phyloP scores from a whole-genome alignment of 805 yeast species.

The Wickerhamiella cacticola region DNA sequence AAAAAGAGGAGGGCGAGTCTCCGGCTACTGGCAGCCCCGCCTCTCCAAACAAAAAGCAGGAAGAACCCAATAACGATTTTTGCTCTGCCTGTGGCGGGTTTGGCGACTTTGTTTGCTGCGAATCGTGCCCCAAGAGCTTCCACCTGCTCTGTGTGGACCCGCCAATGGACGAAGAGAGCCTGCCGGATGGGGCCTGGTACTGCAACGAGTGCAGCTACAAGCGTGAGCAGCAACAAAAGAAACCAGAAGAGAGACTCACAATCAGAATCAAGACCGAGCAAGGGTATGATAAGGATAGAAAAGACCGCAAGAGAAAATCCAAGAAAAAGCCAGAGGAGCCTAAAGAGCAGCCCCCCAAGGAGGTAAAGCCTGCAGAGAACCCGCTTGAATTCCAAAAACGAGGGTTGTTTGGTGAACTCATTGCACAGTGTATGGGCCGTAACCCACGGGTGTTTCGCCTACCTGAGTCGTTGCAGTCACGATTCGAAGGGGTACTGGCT shows the following conservation, averaged over 20 bases:
- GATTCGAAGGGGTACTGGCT: conserved; percentile 58
- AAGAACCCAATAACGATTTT: conserved; percentile 58
- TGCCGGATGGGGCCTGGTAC: conserved; percentile 86
- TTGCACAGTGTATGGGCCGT: conserved; percentile 44
- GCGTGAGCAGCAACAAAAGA: background rate
- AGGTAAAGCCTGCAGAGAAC: background rate
- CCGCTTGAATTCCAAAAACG: conserved; percentile 6
- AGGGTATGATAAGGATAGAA: background rate
- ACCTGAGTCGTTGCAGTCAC: conserved; percentile 57
- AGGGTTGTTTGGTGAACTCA: conserved; percentile 43
- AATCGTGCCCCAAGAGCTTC: conserved; percentile 80
- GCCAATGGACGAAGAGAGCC: conserved; percentile 57
- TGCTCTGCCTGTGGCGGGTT: conserved; percentile 85
- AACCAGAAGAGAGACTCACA: background rate
- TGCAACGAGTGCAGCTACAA: conserved; percentile 62
- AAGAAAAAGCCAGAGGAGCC: background rate
- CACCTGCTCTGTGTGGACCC: conserved; percentile 89
- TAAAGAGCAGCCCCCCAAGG: background rate
- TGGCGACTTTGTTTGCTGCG: conserved; percentile 88
- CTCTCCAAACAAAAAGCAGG: no score
- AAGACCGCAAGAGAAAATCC: conserved; percentile 2
- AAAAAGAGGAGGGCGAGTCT: background rate
- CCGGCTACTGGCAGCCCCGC: background rate
- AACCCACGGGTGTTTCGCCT: conserved; percentile 58
- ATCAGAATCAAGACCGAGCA: background rate